phyloP scores from a whole-genome alignment of 306 rosid genomes.

The Datisca glomerata region DNA sequence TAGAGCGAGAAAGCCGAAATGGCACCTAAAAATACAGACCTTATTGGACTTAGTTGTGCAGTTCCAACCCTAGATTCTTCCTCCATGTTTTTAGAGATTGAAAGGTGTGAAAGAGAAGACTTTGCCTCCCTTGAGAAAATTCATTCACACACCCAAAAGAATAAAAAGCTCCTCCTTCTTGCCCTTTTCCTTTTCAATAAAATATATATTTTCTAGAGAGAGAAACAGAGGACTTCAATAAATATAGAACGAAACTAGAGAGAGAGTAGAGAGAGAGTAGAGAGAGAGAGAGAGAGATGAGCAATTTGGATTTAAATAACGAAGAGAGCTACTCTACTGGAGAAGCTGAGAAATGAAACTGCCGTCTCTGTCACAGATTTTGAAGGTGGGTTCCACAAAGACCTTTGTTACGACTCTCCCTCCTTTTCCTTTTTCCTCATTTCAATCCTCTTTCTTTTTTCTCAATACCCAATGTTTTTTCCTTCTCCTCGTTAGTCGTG shows the following conservation, averaged over 20 bases:
- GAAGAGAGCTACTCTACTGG: background rate
- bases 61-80: slow-evolving; percentile 82
- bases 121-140: slow-evolving; percentile 6
- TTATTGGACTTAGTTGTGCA: background rate
- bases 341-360: slow-evolving; percentile 12
- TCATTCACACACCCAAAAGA: slow-evolving; percentile 10
- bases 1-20: background rate
- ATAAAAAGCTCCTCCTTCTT: background rate
- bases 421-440: background rate
- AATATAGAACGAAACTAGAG: background rate
- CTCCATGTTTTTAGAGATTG: slow-evolving; percentile 39
- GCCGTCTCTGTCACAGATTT: slow-evolving; percentile 17
- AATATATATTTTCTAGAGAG: slow-evolving; percentile 2
- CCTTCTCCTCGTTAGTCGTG: background rate
- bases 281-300: background rate
- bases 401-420: background rate
- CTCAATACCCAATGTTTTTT: background rate
- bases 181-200: background rate
- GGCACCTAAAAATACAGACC: slow-evolving; percentile 7
- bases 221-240: too few relatives aligned
- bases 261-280: background rate
- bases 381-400: slow-evolving; percentile 12
- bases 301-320: background rate
- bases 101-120: slow-evolving; percentile 60
- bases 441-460: background rate